Evolutionary conservation across 345 rosid genomes (phyloP).

Genomic region (Gossypium thurberi): DNA sequence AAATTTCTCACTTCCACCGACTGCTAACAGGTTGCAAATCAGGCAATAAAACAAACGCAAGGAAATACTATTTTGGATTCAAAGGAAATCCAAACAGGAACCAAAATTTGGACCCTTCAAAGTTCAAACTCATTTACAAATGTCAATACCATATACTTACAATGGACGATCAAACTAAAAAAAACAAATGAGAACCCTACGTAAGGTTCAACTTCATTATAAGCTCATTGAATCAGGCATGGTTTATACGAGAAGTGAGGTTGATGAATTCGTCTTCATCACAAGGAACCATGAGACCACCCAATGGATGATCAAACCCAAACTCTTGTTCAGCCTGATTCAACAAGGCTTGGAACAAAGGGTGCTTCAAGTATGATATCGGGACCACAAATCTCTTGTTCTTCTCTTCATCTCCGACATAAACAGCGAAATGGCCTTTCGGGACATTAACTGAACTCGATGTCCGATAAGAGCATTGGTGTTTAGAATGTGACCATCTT

Average conservation of each 20-base stretch:
- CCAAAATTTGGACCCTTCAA: background rate
- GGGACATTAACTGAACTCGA: slow-evolving; percentile 13
- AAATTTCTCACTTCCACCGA: background rate
- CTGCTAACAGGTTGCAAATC: background rate
- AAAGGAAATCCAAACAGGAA: background rate
- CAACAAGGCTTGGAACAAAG: slow-evolving; percentile 43
- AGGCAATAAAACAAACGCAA: too few species aligned
- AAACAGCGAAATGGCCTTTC: slow-evolving; percentile 46
- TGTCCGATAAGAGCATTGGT: background rate
- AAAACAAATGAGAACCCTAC: background rate
- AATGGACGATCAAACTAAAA: too few species aligned
- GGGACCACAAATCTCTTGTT: slow-evolving; percentile 37
- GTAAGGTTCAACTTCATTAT: background rate
- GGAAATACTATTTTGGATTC: too few species aligned
- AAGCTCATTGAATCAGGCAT: background rate
- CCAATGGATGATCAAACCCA: slow-evolving; percentile 44
- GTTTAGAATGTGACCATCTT: background rate
- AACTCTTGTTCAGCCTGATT: slow-evolving; percentile 47
- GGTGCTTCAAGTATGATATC: slow-evolving; percentile 30
- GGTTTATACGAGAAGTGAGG: slow-evolving; percentile 15
- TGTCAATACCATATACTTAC: too few species aligned
- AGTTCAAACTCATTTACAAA: background rate
- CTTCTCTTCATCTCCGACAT: slow-evolving; percentile 47
- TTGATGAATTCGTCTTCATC: slow-evolving; percentile 37
- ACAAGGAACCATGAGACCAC: slow-evolving; percentile 53